Base-by-base conservation (phyloP, 345 rosid species). In the Excoecaria cochinchinensis region DNA sequence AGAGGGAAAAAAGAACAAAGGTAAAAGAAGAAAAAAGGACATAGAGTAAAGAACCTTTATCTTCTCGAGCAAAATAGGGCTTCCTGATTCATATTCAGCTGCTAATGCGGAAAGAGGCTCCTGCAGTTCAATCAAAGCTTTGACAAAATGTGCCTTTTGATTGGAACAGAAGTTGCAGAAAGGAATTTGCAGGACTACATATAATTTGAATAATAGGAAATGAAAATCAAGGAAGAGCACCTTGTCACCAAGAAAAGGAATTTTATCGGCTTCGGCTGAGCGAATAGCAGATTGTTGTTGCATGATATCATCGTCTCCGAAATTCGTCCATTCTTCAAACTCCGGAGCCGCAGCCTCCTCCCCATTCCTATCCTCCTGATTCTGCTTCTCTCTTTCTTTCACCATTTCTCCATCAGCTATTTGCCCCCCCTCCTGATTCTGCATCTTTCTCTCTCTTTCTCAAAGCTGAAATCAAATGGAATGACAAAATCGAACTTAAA, bases 221-320 rank as follows among this genome's bases (percentile, higher is more conserved):
- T 31, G 1, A 31, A 31, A 31, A 31, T 31, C 1, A 31, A 31
- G 31, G 31, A 31, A 31, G 31, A 31, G 31, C 31, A 78, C 98
- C 97, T 93, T 95, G 71, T 95, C 95, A 58, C 93, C 97, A 25
- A 95, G 92, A 68, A 87, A 93, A 8, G 95, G 90, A 70, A 87
- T 68, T 77, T 92, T 91, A 46, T 89, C 65, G 38, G 77, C 72
- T 25, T 69, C 71, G 14, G 17, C 51, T 8, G 64, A 53, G 19
- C 71, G 58, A 53, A 80, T 55, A 12, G 70, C 65, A 4, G 76
- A 71, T 47, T 88, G 85, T 74, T 92, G 89, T 71, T 87, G 84
- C 86, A 85, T 85, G 64, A 76, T 76, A 73, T 89, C 94, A n/a
- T 86, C 90, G 61, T 86, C 81, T 6, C 44, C 75, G n/a, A 55